These are phyloP conservation scores for Collariella sp. DNA, from an alignment of 495 filamentous ascomycete species.

Conservation along the genomic window DNA sequence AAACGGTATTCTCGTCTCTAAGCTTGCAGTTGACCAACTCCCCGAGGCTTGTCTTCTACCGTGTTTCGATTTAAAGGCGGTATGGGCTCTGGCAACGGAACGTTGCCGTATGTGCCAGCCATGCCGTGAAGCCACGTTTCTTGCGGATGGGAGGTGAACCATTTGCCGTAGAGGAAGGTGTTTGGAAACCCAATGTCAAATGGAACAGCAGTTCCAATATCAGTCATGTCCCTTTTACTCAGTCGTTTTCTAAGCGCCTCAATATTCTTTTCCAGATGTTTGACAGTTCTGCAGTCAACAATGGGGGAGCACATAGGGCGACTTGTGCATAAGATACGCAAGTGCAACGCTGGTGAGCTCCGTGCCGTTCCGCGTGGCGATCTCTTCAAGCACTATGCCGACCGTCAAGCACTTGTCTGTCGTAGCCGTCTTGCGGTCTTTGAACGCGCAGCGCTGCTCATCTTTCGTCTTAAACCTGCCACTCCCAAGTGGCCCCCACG, in stretches of 20 bases:
- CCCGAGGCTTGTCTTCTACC: too few relatives aligned
- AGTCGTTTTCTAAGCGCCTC: constrained; percentile 52
- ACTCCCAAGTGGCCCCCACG: constrained; percentile 56
- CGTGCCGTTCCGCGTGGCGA: constrained; percentile 47
- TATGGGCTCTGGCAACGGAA: too few relatives aligned
- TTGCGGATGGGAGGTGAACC: too few relatives aligned
- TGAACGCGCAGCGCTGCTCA: constrained; percentile 18
- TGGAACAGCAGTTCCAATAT: constrained; percentile 52
- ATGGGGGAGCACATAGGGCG: constrained; percentile 72
- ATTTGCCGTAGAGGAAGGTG: not conserved
- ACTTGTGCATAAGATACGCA: constrained; percentile 66
- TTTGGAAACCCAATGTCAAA: constrained; percentile 58
- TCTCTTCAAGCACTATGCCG: constrained; percentile 46
- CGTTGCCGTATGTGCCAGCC: too few relatives aligned
- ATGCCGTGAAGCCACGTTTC: too few relatives aligned
- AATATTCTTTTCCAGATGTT: constrained; percentile 59
- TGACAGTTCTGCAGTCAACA: constrained; percentile 51
- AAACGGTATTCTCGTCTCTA: too few relatives aligned
- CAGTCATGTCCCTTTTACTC: constrained; percentile 50
- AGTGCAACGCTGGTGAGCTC: constrained; percentile 53
- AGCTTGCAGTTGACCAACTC: too few relatives aligned
- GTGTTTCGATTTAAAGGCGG: too few relatives aligned
- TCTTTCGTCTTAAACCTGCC: constrained; percentile 50
- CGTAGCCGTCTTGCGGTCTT: constrained; percentile 16
- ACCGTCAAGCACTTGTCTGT: constrained; percentile 42